Base-by-base conservation (phyloP, 495 filamentous ascomycete species). In the Penicillium canescens region DNA sequence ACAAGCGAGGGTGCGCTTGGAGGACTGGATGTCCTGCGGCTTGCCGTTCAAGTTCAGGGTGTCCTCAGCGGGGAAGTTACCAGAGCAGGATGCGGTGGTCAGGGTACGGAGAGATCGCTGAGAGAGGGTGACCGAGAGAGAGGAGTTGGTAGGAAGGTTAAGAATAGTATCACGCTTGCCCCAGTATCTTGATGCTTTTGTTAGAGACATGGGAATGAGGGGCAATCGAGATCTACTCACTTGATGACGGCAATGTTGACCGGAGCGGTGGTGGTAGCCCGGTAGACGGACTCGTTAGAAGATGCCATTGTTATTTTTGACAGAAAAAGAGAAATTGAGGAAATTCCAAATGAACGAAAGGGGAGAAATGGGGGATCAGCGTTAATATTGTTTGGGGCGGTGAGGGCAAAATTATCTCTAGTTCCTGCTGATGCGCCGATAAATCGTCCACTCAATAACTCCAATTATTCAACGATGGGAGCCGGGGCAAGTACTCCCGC, bases 211-310 rank as follows among this genome's bases (percentile, higher is more conserved):
- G 38, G 35, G 24, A 50, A 53, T 50, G 55, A 65, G 58, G 50
- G 53, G 57, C 50, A 55, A 45, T 39, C 45, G 58, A 45, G 55
- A 50, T 45, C 38, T 37, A 64, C 78, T 50, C 78, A 94, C 90
- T 99, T 99, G 71, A 99, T 93, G 34, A 99, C 94, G 50, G 94
- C 94, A 65, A 99, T 99, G 78, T 99, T 99, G 60, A 99, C 94
- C 13, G 94, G 94, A 21, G 94, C 94, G 33, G 91, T 96, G 41
- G 93, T 97, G 75, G 88, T 96, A 46, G 95, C 91, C 64, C 89
- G 86, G 78, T 92, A 92, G 64, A 98, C 71, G 31, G 62, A 53
- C 67, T 62, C 71, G 64, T 57, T 61, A 26, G 73, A 55, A 57
- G 79, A 70, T 33, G 75, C 71, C 79, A 83, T 84, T 52, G 42